Evolutionary conservation across 2,329 filamentous ascomycete genomes (phyloP).

Genomic region (Ophiobolus disseminans): DNA sequence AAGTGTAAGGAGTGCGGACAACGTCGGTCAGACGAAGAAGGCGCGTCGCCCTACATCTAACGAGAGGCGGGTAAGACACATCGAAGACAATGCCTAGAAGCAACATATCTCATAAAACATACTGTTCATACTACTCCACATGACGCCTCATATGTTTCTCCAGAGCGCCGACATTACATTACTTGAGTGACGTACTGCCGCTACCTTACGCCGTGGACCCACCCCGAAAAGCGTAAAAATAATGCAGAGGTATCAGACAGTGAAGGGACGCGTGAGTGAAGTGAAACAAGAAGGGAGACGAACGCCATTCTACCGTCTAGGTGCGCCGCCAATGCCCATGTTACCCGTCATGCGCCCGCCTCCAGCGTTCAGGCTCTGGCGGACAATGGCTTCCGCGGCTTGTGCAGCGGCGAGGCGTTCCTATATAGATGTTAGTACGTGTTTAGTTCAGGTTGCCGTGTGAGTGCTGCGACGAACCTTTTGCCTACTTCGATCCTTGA

Average conservation of each 20-base stretch:
- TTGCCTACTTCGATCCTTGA: conserved; percentile 89
- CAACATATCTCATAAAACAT: neutral
- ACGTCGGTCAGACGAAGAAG: too few relatives aligned
- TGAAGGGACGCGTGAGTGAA: conserved; percentile 1
- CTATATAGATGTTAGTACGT: conserved; percentile 19
- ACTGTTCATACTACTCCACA: neutral
- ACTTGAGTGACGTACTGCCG: neutral
- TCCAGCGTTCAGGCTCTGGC: conserved; percentile 79
- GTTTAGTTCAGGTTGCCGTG: neutral
- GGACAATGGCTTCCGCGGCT: conserved; percentile 91
- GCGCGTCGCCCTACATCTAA: too few relatives aligned
- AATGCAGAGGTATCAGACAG: conserved; percentile 25
- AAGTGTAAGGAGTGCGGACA: too few relatives aligned
- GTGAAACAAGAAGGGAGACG: conserved; percentile 7
- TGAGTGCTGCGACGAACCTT: conserved; percentile 58
- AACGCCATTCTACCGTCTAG: conserved; percentile 12
- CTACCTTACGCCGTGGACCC: neutral
- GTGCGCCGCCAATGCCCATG: conserved; percentile 17
- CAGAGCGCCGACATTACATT: conserved; percentile 2
- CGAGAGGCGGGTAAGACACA: neutral
- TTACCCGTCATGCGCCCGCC: conserved; percentile 59
- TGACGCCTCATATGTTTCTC: neutral
- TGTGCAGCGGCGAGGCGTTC: conserved; percentile 89
- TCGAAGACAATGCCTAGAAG: neutral
- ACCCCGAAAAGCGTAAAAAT: conserved; percentile 1